Percentiles rank a stretch among this genome's conserved stretches.
Conservation (phyloP, 2,329 filamentous ascomycete species). For the Phialophora chinensis region DNA sequence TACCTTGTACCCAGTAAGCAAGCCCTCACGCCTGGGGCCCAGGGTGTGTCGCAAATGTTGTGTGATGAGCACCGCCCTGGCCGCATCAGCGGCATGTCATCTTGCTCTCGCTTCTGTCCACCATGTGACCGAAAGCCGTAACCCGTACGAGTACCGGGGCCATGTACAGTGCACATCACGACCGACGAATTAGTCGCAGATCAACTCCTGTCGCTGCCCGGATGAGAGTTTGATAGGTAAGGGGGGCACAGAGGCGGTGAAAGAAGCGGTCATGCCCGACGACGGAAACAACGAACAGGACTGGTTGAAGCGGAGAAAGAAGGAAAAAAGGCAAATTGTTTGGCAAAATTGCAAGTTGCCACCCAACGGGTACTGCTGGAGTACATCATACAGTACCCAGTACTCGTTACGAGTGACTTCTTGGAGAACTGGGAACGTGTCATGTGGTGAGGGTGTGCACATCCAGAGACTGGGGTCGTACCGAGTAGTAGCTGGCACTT, state of each 20-base stretch:
- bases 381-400: neutral
- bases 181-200: neutral
- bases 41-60: neutral
- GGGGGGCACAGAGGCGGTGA: slow-evolving; percentile 28
- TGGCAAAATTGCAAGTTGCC: too few species aligned
- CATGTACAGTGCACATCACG: neutral
- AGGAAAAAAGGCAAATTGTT: neutral
- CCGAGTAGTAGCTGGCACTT: neutral
- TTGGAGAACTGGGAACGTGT: neutral
- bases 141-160: neutral
- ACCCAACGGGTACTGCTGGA: neutral
- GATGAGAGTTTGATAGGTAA: neutral
- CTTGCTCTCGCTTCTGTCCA: slow-evolving; percentile 10
- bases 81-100: slow-evolving; percentile 21
- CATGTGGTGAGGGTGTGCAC: neutral
- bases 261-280: slow-evolving; percentile 36
- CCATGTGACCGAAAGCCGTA: neutral
- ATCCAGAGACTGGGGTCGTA: neutral
- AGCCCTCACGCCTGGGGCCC: neutral
- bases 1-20: neutral
- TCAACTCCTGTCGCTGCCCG: neutral
- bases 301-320: slow-evolving; percentile 9
- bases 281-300: slow-evolving; percentile 1
- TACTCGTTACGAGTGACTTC: neutral
- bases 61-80: neutral